Evolutionary conservation across 2,329 filamentous ascomycete genomes (phyloP), one percentile per base, ranked within the genome.

Genomic region (Didymella exigua): DNA sequence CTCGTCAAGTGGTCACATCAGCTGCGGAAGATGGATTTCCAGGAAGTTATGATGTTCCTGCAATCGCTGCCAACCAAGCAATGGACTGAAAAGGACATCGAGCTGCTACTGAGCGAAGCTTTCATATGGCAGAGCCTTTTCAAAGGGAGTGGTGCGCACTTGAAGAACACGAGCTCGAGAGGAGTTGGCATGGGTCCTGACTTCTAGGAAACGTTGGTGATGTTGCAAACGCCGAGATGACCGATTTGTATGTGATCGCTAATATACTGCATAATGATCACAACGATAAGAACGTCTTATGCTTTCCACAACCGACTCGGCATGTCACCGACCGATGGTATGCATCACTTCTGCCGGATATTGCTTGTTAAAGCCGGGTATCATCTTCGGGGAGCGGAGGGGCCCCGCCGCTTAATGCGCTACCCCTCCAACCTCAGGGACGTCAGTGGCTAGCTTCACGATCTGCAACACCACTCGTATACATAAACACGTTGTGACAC

Each of bases 31-130:
- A 98, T 98, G 93, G 95, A 99, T 74, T 98, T 98, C 63, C 86
- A 98, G 79, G 93, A 97, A 75, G 89, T 96, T 56, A 97, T 99
- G 93, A 99, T 99, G 93, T 99, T 99, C 72, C 79, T 99, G 49
- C 95, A 99, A 77, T 90, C 91, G 38, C 79, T 99, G 53, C 95
- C 96, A 3, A 99, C 96, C 6, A 89, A 89, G 65, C 85, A 89
- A 49, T 99, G 95, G 95, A 97, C 91, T 1, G 95, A 97, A 73
- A 98, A 98, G 79, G 95, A 99, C 71, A 96, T 99, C 67, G 95
- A 98, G 75, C 83, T 99, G 54, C 81, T 99, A 49, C 82, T 99
- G 37, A 97, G 92, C 71, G 95, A 99, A 78, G 95, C 95, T 3
- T 99, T 95, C 69, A 97, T 99, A 61, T 99, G 95, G 96, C 93